These are phyloP conservation scores for Pythium guiyangense DNA, from an alignment of 352 stramenopile genomes.

Conservation along the genomic window DNA sequence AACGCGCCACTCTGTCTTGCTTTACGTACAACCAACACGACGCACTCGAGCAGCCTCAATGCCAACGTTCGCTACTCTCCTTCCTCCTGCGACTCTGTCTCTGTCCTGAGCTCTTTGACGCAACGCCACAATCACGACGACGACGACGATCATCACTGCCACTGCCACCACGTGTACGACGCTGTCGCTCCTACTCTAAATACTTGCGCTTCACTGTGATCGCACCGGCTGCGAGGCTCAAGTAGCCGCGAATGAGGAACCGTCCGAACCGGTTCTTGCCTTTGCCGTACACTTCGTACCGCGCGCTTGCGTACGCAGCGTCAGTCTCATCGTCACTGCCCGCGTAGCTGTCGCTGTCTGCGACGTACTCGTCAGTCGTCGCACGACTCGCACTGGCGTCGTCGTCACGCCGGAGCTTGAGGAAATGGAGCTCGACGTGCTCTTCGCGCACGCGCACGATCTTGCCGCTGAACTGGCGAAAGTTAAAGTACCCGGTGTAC, in stretches of 20 bases:
- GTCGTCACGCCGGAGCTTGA: slow-evolving; percentile 30
- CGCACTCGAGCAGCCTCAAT: too few species aligned
- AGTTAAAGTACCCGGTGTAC: slow-evolving; percentile 68
- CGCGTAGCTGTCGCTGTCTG: slow-evolving; percentile 19
- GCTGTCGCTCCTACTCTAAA: slow-evolving; percentile 23
- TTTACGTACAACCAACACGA: too few species aligned
- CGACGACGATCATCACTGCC: too few species aligned
- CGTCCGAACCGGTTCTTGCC: slow-evolving; percentile 58
- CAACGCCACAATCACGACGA: neutral
- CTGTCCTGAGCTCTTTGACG: too few species aligned
- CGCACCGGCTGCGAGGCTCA: slow-evolving; percentile 34
- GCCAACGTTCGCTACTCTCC: too few species aligned
- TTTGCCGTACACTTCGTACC: slow-evolving; percentile 61
- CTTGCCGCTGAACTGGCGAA: slow-evolving; percentile 62
- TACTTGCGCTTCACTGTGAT: slow-evolving; percentile 58
- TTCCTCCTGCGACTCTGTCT: too few species aligned
- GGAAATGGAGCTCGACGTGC: slow-evolving; percentile 60
- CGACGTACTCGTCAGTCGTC: too few species aligned
- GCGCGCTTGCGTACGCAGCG: slow-evolving; percentile 15
- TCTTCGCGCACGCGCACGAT: slow-evolving; percentile 56
- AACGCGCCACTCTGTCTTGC: too few species aligned
- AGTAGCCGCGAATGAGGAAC: slow-evolving; percentile 69
- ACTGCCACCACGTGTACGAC: neutral
- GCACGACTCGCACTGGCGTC: neutral
- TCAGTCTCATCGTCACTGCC: slow-evolving; percentile 20